Evolutionary conservation across 495 filamentous ascomycete genomes (phyloP).

Genomic region (Terfezia claveryi): DNA sequence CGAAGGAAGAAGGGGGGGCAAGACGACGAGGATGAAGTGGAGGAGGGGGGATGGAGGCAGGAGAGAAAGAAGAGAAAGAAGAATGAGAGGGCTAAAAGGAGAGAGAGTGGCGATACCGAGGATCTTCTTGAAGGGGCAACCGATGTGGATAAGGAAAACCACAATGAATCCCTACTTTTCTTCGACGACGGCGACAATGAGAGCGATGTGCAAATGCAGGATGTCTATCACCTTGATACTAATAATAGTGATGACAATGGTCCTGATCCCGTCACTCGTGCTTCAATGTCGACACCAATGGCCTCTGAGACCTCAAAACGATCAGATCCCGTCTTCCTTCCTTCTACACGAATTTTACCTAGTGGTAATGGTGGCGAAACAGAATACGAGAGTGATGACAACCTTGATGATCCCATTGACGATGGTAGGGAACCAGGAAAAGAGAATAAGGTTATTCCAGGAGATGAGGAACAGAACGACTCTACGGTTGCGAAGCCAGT

Average conservation of each 20-base stretch:
- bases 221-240: conserved; percentile 18
- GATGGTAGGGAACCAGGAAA: conserved; percentile 37
- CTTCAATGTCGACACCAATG: too few relatives aligned
- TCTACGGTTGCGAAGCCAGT: conserved; percentile 2
- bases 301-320: too few relatives aligned
- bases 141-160: not conserved
- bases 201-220: conserved; percentile 29
- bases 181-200: conserved; percentile 20
- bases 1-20: not conserved
- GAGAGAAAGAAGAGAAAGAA: not conserved
- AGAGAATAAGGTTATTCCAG: conserved; percentile 13
- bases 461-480: conserved; percentile 14
- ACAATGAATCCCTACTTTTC: not conserved
- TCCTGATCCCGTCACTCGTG: too few relatives aligned
- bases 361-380: conserved; percentile 24
- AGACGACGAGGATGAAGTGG: not conserved
- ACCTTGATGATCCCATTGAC: conserved; percentile 44
- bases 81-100: not conserved
- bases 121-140: not conserved
- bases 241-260: too few relatives aligned
- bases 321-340: too few relatives aligned
- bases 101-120: not conserved
- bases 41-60: not conserved
- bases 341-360: conserved; percentile 1
- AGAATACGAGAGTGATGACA: conserved; percentile 38